Percentiles rank a stretch among this genome's conserved stretches.
These are phyloP conservation scores for Kwoniella heveanensis DNA, from an alignment of 768 basidiomycete genomes.

Conservation along the genomic window DNA sequence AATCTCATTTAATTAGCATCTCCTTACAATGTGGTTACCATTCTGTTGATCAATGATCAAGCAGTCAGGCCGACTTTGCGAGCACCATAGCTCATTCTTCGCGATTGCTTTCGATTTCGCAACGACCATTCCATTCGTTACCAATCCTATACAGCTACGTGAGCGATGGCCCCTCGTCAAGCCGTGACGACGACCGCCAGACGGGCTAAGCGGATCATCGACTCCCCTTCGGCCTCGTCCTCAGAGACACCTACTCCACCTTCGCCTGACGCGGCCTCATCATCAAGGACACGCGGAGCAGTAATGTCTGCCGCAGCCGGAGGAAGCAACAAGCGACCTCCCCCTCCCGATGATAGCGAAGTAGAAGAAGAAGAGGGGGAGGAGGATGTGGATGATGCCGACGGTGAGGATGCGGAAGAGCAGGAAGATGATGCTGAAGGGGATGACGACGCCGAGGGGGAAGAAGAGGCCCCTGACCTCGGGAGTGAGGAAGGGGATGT, in stretches of 20 bases:
- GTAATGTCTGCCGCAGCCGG: too few species aligned
- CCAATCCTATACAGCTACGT: neutral
- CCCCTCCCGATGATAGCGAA: slow-evolving; percentile 13
- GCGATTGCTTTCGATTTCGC: too few species aligned
- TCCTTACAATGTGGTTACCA: too few species aligned
- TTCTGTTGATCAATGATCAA: too few species aligned
- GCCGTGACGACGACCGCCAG: neutral
- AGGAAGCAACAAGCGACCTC: neutral
- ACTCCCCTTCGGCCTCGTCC: slow-evolving; percentile 29
- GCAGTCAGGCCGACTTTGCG: too few species aligned
- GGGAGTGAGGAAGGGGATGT: slow-evolving; percentile 16
- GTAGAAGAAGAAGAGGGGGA: slow-evolving; percentile 23
- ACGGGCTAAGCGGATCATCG: slow-evolving; percentile 30
- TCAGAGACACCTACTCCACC: slow-evolving; percentile 13
- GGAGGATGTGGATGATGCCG: slow-evolving; percentile 10
- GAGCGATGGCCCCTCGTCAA: neutral
- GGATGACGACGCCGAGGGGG: slow-evolving; percentile 27
- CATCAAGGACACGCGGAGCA: slow-evolving; percentile 6
- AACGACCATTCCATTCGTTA: too few species aligned
- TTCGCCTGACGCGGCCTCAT: neutral
- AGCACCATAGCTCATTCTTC: too few species aligned
- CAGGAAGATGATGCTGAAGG: slow-evolving; percentile 26
- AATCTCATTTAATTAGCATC: neutral
- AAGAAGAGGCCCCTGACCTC: slow-evolving; percentile 14
- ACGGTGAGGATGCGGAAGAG: slow-evolving; percentile 29